Evolutionary conservation across 2,329 filamentous ascomycete genomes (phyloP), one percentile per base, ranked within the genome.

Genomic region (Colletotrichum theobromicola): DNA sequence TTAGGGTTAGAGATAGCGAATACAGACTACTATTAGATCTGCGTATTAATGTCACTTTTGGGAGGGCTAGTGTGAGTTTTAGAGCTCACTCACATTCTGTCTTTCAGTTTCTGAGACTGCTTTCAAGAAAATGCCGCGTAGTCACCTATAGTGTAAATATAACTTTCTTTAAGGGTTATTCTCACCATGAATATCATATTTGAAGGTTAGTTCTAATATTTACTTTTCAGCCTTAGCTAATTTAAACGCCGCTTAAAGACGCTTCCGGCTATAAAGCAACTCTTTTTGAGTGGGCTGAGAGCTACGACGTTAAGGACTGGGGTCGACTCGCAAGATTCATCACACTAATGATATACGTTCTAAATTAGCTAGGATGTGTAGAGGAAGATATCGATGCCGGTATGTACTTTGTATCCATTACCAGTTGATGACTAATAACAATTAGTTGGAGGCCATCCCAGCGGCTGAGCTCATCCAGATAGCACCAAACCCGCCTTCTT

Each of bases 251-350:
- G 15, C 37, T 46, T 18, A 18, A 46, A 46, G 37, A 46, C 12
- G 10, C n/a, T 46, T 46, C 37, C 8, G 37, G 37, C 4, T 46
- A 18, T 46, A 18, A 46, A 13, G 81, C 86, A 62, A 85, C 87
- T 34, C 84, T 86, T 77, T 92, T 90, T 82, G 88, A 92, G 79
- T 92, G 90, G 90, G 90, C 89, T 70, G 90, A 92, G 81, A 90
- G 88, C 84, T 92, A 92, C 82, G 90, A 92, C 82, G 87, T 87
- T 81, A 93, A 93, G 83, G 88, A 92, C 83, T 92, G 90, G 90
- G 82, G 84, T 7, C 87, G 90, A 63, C 87, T 92, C 34, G 79
- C 84, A 70, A 88, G 88, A 76, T 90, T 88, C 84, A 82, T 88
- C 57, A 85, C 87, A 10, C 85, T 86, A 7, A 83, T 86, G 81